phyloP scores from a whole-genome alignment of 305 asterid species.

The Lippia alba region DNA sequence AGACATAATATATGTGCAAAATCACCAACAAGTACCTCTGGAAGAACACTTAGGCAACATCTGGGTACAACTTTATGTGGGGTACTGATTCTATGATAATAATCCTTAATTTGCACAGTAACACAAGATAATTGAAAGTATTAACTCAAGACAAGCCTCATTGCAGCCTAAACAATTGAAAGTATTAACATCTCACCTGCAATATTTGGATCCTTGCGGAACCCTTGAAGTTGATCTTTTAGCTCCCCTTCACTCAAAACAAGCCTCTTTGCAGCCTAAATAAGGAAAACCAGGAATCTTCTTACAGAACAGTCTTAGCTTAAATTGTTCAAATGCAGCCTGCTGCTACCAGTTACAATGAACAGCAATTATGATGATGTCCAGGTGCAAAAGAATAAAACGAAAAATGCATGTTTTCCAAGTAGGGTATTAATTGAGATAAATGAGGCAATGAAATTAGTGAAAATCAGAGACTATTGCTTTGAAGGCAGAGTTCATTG shows the following conservation, averaged over 20 bases:
- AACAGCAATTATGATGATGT: slow-evolving; percentile 12
- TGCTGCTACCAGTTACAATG: slow-evolving; percentile 11
- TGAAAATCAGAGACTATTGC: slow-evolving; percentile 19
- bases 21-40: not conserved
- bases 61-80: slow-evolving; percentile 7
- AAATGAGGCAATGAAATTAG: slow-evolving; percentile 18
- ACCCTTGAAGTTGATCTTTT: slow-evolving; percentile 68
- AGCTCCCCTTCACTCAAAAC: slow-evolving; percentile 68
- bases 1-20: not conserved
- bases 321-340: slow-evolving; percentile 16
- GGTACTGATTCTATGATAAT: not conserved
- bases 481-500: not conserved
- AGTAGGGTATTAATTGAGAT: slow-evolving; percentile 2
- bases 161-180: not conserved
- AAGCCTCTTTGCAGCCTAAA: slow-evolving; percentile 95
- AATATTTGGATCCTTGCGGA: slow-evolving; percentile 70
- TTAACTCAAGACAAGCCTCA: not conserved
- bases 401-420: slow-evolving; percentile 10
- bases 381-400: slow-evolving; percentile 7
- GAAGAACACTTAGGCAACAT: not conserved
- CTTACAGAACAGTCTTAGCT: slow-evolving; percentile 16
- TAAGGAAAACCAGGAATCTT: slow-evolving; percentile 21
- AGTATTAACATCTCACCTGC: slow-evolving; percentile 55
- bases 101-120: slow-evolving; percentile 2
- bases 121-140: not conserved